Percentiles rank a stretch among this genome's conserved stretches.
phyloP scores from a whole-genome alignment of 805 yeast species.

The Saccharomycopsis sp. region DNA sequence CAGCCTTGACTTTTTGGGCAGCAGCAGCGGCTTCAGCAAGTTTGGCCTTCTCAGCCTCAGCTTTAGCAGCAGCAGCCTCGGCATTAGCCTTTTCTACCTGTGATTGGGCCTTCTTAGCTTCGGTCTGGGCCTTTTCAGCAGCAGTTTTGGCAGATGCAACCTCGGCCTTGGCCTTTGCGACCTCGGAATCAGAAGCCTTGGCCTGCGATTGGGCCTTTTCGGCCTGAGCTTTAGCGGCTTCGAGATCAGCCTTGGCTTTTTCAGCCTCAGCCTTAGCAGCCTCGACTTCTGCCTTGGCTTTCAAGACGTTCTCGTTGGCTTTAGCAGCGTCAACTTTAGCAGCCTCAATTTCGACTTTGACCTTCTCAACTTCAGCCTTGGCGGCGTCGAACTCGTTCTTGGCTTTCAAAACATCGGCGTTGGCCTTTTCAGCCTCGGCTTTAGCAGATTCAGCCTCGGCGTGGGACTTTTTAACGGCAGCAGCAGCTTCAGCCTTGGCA shows the following conservation, averaged over 20 bases:
- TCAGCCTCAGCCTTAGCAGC: slow-evolving; percentile 2
- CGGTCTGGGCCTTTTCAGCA: neutral
- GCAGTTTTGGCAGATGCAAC: neutral
- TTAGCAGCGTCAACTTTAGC: slow-evolving; percentile 1
- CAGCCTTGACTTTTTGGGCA: neutral
- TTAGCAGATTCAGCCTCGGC: neutral
- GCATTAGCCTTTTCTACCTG: neutral
- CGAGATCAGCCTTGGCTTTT: no score
- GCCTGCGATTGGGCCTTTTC: no score
- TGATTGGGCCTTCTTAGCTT: neutral
- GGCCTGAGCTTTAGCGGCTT: no score
- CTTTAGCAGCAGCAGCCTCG: neutral
- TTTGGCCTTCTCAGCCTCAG: no score
- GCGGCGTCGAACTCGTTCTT: neutral
- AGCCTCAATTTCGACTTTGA: neutral
- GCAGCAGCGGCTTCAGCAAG: no score
- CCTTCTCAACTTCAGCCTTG: neutral
- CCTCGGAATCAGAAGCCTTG: no score
- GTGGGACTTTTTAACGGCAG: neutral
- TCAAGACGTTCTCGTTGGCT: no score
- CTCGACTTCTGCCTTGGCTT: no score
- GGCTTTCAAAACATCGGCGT: neutral
- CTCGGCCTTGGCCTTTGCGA: no score
- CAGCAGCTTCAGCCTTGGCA: slow-evolving; percentile 1
- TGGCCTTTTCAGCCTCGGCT: slow-evolving; percentile 1